phyloP scores from a whole-genome alignment of 2,329 filamentous ascomycete genomes.

The Penicillium paneum region DNA sequence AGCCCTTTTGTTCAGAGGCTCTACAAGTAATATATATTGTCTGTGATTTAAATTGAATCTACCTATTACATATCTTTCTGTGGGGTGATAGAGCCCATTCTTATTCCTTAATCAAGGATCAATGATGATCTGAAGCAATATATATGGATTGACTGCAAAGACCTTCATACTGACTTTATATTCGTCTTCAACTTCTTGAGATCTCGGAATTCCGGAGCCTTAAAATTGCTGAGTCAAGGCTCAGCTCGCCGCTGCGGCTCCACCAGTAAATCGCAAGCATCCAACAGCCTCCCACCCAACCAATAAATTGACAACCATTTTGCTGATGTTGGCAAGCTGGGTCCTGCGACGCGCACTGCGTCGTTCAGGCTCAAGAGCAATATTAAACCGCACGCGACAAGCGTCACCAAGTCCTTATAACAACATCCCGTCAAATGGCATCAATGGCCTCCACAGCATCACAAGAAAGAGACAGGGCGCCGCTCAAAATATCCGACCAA shows the following conservation, averaged over 20 bases:
- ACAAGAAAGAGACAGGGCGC: background rate
- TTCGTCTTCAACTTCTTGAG: background rate
- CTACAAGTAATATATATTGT: constrained; percentile 1
- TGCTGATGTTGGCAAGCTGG: constrained; percentile 4
- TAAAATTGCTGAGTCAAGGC: constrained; percentile 4
- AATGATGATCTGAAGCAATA: too few relatives aligned
- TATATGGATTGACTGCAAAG: background rate
- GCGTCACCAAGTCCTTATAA: background rate
- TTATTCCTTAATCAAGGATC: background rate
- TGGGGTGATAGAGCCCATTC: too few relatives aligned
- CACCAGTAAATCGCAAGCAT: background rate
- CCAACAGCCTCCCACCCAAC: background rate
- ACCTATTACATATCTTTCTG: background rate
- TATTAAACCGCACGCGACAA: background rate
- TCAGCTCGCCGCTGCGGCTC: background rate
- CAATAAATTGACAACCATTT: background rate
- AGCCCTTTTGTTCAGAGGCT: background rate
- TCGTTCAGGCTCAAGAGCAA: background rate
- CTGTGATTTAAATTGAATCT: background rate
- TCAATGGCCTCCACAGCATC: background rate
- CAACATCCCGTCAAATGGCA: background rate
- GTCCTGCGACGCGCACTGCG: background rate
- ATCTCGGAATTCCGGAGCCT: background rate
- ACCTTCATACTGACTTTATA: background rate
- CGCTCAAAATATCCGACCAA: background rate